Evolutionary conservation across 805 yeast species (phyloP).

Genomic region (Schwanniomyces yamadae): DNA sequence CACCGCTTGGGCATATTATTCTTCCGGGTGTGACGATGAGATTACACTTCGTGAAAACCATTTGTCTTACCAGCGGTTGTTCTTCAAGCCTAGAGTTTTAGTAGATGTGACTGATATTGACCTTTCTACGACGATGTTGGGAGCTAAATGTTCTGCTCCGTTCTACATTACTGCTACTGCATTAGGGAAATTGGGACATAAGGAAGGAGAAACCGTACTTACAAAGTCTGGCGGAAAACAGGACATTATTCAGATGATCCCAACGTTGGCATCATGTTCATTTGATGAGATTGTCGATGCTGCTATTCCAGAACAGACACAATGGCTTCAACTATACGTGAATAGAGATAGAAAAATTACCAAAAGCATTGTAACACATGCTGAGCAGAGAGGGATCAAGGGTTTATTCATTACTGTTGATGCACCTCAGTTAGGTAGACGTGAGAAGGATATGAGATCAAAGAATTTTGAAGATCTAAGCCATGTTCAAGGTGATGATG

Average conservation of each 20-base stretch:
- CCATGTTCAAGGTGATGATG: conserved; percentile 50
- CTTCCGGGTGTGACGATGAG: conserved; percentile 92
- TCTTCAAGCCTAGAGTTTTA: conserved; percentile 80
- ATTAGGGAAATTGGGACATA: conserved; percentile 85
- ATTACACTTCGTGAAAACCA: conserved; percentile 88
- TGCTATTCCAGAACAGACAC: conserved; percentile 63
- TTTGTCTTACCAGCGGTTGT: conserved; percentile 81
- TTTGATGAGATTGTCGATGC: conserved; percentile 81
- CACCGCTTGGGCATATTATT: conserved; percentile 88
- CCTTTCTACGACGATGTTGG: conserved; percentile 69
- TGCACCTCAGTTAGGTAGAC: conserved; percentile 87
- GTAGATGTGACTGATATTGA: conserved; percentile 81
- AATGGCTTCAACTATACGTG: conserved; percentile 89
- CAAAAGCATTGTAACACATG: conserved; percentile 60
- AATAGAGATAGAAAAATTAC: conserved; percentile 72
- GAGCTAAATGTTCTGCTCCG: conserved; percentile 68
- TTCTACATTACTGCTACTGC: conserved; percentile 93
- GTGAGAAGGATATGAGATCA: conserved; percentile 82
- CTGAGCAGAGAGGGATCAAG: conserved; percentile 70
- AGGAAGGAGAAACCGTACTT: conserved; percentile 86
- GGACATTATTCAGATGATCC: conserved; percentile 80
- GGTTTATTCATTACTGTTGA: conserved; percentile 89
- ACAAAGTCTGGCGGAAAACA: conserved; percentile 80
- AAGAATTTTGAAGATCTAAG: conserved; percentile 50
- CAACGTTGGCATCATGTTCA: conserved; percentile 86